phyloP scores from a whole-genome alignment of 495 filamentous ascomycete species.

The Sordaria brevicollis region DNA sequence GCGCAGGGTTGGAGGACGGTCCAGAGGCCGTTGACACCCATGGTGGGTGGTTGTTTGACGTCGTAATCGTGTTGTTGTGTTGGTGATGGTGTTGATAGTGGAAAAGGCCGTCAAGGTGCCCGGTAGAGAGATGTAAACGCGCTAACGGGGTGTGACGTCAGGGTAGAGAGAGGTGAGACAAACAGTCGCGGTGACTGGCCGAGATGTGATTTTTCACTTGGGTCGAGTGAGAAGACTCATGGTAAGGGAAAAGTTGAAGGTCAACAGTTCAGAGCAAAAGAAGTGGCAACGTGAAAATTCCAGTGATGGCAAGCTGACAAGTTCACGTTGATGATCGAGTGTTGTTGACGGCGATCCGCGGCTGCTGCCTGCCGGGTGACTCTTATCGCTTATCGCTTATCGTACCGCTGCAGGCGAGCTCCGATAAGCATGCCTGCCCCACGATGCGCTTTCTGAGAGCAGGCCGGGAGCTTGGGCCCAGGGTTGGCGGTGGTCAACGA shows the following conservation, averaged over 20 bases:
- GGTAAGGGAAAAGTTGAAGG: neutral
- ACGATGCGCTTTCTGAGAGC: neutral
- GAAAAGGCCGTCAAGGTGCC: constrained; percentile 1
- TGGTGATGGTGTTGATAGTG: neutral
- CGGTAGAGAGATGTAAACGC: neutral
- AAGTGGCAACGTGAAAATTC: neutral
- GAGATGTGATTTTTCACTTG: neutral
- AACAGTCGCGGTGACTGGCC: neutral
- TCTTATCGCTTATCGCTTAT: neutral
- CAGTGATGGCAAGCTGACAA: neutral
- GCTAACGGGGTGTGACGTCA: neutral
- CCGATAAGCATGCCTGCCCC: neutral
- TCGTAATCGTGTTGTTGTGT: neutral
- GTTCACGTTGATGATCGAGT: neutral
- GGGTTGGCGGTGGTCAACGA: neutral
- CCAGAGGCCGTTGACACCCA: constrained; percentile 99
- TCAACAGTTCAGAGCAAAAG: neutral
- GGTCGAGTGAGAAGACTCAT: neutral
- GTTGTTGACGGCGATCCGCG: neutral
- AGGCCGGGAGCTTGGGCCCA: neutral
- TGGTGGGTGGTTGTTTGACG: constrained; percentile 23
- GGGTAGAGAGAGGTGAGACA: neutral
- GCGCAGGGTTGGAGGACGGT: constrained; percentile 87
- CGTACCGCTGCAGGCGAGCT: too few species aligned
- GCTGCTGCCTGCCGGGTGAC: neutral